phyloP scores from a whole-genome alignment of 345 rosid species.

The Heritiera fomes region DNA sequence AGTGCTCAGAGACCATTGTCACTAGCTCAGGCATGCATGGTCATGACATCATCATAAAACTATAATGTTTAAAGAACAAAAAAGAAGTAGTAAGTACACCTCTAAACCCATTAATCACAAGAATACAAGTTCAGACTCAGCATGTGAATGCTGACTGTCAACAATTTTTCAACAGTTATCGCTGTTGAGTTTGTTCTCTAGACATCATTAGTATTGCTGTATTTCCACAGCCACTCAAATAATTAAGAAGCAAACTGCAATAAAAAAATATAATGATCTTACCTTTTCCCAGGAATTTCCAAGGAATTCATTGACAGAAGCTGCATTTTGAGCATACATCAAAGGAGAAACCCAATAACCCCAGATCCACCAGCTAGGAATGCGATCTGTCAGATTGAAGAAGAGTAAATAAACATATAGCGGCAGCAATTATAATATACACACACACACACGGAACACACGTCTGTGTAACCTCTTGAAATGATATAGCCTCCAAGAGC shows the following conservation, averaged over 20 bases:
- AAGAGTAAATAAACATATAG: conserved; percentile 24
- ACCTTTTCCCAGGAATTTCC: conserved; percentile 94
- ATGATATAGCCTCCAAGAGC: conserved; percentile 94
- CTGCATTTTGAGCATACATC: conserved; percentile 96
- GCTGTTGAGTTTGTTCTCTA: conserved; percentile 3
- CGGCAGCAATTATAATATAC: neutral
- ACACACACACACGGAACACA: neutral
- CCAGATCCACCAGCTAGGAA: conserved; percentile 98
- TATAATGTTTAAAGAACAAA: neutral
- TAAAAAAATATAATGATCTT: conserved; percentile 8
- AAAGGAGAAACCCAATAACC: conserved; percentile 96
- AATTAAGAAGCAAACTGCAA: neutral
- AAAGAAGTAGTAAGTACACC: neutral
- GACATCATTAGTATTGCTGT: neutral
- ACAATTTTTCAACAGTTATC: neutral
- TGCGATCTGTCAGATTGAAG: conserved; percentile 55
- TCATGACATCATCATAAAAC: neutral
- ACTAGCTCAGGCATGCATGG: neutral
- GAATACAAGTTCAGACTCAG: neutral
- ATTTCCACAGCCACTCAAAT: neutral
- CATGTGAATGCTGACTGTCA: neutral
- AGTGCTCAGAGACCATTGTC: neutral
- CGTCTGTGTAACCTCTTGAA: conserved; percentile 64
- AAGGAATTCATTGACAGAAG: conserved; percentile 92
- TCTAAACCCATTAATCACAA: neutral